Conservation (phyloP, 2,329 filamentous ascomycete genomes). For the Talaromyces albobiverticillius region DNA sequence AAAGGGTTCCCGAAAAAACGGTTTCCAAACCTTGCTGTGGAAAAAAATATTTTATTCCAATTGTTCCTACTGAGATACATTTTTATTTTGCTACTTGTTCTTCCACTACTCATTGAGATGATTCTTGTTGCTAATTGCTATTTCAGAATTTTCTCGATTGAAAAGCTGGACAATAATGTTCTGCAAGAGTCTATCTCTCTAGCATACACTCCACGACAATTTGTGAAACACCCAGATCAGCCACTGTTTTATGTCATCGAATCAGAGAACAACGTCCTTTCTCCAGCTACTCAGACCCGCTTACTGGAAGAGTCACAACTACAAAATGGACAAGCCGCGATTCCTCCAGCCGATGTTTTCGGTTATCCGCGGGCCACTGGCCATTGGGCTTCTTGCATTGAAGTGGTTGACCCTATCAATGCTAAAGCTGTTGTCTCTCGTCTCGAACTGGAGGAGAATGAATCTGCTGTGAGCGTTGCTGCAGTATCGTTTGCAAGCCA, state of each 20-base stretch:
- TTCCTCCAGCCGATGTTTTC: slow-evolving; percentile 76
- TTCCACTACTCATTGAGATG: neutral
- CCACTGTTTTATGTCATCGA: slow-evolving; percentile 93
- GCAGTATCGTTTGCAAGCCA: slow-evolving; percentile 84
- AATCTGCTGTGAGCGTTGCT: slow-evolving; percentile 83
- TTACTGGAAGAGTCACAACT: slow-evolving; percentile 69
- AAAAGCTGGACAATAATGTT: slow-evolving; percentile 79
- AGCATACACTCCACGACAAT: slow-evolving; percentile 83
- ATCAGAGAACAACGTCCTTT: slow-evolving; percentile 86
- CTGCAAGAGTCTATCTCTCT: slow-evolving; percentile 83
- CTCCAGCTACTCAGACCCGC: slow-evolving; percentile 71
- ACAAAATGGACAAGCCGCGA: slow-evolving; percentile 68
- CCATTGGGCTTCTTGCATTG: slow-evolving; percentile 95
- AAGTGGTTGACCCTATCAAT: slow-evolving; percentile 77
- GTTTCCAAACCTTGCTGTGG: slow-evolving; percentile 41
- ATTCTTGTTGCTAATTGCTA: slow-evolving; percentile 5
- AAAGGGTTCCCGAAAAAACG: too few species aligned
- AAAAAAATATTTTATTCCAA: slow-evolving; percentile 59
- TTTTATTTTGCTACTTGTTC: neutral
- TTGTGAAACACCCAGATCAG: slow-evolving; percentile 82
- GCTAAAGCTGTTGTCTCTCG: slow-evolving; percentile 73
- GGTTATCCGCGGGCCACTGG: slow-evolving; percentile 80
- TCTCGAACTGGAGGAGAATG: slow-evolving; percentile 82
- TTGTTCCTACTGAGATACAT: slow-evolving; percentile 89
- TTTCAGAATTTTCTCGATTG: slow-evolving; percentile 79